Conservation (phyloP, 768 basidiomycete genomes). For the Coprinopsis strossmayeri region DNA sequence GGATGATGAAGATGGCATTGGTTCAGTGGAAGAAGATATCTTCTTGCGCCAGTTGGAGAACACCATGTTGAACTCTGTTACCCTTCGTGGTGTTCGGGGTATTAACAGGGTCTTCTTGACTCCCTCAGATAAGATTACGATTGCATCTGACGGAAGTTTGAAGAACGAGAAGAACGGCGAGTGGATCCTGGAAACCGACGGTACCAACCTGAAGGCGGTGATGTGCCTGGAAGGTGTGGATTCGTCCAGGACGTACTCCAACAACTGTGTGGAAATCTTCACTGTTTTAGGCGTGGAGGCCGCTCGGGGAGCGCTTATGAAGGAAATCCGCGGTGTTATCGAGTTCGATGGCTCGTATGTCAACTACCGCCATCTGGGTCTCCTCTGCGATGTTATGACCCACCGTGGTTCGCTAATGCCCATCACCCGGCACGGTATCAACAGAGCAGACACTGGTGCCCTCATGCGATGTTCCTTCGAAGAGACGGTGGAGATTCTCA, state of each 20-base stretch:
- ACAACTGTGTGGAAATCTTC: conserved; percentile 94
- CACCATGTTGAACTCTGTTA: conserved; percentile 94
- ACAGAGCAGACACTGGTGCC: conserved; percentile 97
- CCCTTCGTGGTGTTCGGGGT: conserved; percentile 84
- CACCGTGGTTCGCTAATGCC: conserved; percentile 94
- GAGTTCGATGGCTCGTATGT: conserved; percentile 99
- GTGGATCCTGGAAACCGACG: conserved; percentile 98
- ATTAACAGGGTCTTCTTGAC: conserved; percentile 93
- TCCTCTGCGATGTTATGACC: conserved; percentile 98
- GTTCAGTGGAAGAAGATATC: conserved; percentile 82
- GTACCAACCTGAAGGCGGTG: conserved; percentile 91
- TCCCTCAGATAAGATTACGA: conserved; percentile 72
- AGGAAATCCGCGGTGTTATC: conserved; percentile 90
- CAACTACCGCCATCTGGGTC: conserved; percentile 93
- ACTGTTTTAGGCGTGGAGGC: conserved; percentile 95
- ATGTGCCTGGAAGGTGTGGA: conserved; percentile 96
- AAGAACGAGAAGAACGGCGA: conserved; percentile 64
- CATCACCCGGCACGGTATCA: conserved; percentile 99
- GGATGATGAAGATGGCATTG: conserved; percentile 67
- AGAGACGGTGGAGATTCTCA: conserved; percentile 97
- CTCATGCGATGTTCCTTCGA: conserved; percentile 99
- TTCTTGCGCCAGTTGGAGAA: conserved; percentile 95
- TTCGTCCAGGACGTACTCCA: conserved; percentile 88
- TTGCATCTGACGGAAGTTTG: conserved; percentile 61
- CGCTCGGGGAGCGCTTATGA: conserved; percentile 89